phyloP scores from a whole-genome alignment of 805 yeast species.

The Teunomyces atbi region DNA sequence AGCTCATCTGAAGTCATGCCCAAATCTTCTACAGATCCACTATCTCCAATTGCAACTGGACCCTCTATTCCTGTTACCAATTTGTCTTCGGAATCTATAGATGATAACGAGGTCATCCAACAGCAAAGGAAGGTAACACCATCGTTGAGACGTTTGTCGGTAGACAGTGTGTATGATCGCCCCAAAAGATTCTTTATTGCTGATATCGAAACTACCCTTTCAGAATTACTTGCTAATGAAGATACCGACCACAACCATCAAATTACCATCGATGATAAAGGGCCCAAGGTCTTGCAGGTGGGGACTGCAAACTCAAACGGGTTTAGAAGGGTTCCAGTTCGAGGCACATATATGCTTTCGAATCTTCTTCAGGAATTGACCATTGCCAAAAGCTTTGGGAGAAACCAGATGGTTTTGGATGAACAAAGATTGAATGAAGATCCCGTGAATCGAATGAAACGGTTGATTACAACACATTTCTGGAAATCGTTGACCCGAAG shows the following conservation, averaged over 20 bases:
- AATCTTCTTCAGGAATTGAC: conserved; percentile 87
- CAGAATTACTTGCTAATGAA: conserved; percentile 67
- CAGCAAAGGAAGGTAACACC: not conserved
- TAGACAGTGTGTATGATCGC: conserved; percentile 25
- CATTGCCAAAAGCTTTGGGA: conserved; percentile 76
- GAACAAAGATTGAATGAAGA: conserved; percentile 83
- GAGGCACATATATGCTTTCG: conserved; percentile 89
- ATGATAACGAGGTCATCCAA: not conserved
- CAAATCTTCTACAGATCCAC: not conserved
- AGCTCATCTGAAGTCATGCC: not conserved
- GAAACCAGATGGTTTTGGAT: conserved; percentile 74
- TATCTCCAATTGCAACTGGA: conserved; percentile 8
- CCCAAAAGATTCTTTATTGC: conserved; percentile 63
- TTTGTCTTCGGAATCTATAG: conserved; percentile 6
- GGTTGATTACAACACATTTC: conserved; percentile 73
- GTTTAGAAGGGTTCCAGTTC: conserved; percentile 62
- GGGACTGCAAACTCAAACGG: conserved; percentile 89
- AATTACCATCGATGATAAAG: conserved; percentile 81
- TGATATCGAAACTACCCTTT: conserved; percentile 71
- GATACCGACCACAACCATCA: conserved; percentile 85
- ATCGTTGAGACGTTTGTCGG: conserved; percentile 27
- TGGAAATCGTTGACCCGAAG: conserved; percentile 79
- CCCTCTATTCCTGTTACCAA: conserved; percentile 20
- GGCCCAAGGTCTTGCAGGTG: conserved; percentile 75
- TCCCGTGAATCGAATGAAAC: conserved; percentile 73